These are phyloP conservation scores for Setaria italica DNA, from an alignment of 202 grass and related monocot species.

Conservation along the genomic window DNA sequence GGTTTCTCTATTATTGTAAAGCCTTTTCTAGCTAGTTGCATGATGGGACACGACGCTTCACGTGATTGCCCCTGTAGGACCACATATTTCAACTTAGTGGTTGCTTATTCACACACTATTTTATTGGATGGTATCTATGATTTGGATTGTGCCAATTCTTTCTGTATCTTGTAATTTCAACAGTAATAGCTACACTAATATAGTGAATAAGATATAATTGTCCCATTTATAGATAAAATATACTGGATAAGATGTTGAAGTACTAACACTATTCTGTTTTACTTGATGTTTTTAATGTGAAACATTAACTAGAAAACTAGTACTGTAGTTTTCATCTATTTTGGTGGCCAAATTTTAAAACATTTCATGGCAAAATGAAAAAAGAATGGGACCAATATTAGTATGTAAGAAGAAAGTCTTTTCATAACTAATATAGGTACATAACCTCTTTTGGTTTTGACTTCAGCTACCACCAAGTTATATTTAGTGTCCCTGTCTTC, in stretches of 20 bases:
- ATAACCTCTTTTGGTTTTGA: not conserved
- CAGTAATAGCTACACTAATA: not conserved
- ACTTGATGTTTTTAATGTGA: not conserved
- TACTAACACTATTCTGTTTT: not conserved
- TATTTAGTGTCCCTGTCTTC: slow-evolving; percentile 13
- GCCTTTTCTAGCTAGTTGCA: not conserved
- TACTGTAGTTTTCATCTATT: not conserved
- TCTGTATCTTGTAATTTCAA: slow-evolving; percentile 21
- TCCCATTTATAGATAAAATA: slow-evolving; percentile 36
- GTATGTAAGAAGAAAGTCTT: not conserved
- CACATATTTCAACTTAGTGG: slow-evolving; percentile 34
- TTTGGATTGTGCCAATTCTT: not conserved
- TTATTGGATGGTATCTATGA: not conserved
- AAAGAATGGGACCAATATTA: not conserved
- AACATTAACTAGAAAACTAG: not conserved
- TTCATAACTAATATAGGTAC: not conserved
- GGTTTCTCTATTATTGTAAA: not conserved
- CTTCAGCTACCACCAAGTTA: slow-evolving; percentile 11
- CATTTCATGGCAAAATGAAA: not conserved
- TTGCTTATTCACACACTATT: slow-evolving; percentile 35
- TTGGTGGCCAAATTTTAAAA: not conserved
- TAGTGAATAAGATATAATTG: not conserved
- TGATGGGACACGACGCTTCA: not conserved
- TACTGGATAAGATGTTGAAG: not conserved
- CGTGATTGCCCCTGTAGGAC: slow-evolving; percentile 24